phyloP scores from a whole-genome alignment of 495 filamentous ascomycete genomes.

The Penicillium silybi region DNA sequence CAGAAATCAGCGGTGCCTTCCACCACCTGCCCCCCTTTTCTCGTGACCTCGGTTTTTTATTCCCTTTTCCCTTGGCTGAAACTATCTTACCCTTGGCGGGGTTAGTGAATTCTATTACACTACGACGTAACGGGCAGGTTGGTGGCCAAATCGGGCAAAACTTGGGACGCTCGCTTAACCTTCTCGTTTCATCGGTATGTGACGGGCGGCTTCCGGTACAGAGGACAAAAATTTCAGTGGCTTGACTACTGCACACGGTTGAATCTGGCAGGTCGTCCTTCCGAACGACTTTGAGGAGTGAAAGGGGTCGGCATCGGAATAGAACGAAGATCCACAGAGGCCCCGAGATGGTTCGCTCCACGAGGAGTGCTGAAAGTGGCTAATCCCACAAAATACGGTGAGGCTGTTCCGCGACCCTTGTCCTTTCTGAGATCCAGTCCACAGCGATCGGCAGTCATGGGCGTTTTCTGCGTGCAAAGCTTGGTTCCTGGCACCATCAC shows the following conservation, averaged over 20 bases:
- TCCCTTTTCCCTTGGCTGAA: too few relatives aligned
- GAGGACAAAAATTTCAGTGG: slow-evolving; percentile 4
- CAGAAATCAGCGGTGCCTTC: slow-evolving; percentile 23
- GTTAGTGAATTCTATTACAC: neutral
- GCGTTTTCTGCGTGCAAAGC: slow-evolving; percentile 1
- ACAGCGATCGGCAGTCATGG: neutral
- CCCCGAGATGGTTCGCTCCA: slow-evolving; percentile 18
- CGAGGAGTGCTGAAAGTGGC: slow-evolving; percentile 5
- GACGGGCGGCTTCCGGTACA: neutral
- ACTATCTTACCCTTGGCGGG: slow-evolving; percentile 12
- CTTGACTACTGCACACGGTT: slow-evolving; percentile 18
- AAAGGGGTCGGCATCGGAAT: neutral
- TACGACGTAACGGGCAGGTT: slow-evolving; percentile 16
- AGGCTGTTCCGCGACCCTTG: slow-evolving; percentile 13
- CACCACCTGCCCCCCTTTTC: slow-evolving; percentile 2
- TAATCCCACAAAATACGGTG: slow-evolving; percentile 25
- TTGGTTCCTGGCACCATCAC: slow-evolving; percentile 2
- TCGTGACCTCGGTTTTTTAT: slow-evolving; percentile 6
- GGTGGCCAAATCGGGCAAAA: neutral
- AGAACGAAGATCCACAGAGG: slow-evolving; percentile 1
- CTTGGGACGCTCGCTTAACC: slow-evolving; percentile 20
- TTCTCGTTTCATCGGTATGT: slow-evolving; percentile 22
- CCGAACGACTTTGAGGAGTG: slow-evolving; percentile 10
- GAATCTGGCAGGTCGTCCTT: slow-evolving; percentile 10
- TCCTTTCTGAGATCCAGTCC: slow-evolving; percentile 1